Percentiles rank a stretch among this genome's conserved stretches.
Evolutionary conservation across 73 alveolate species (phyloP).

Genomic region (Paramecium pentaurelia): DNA sequence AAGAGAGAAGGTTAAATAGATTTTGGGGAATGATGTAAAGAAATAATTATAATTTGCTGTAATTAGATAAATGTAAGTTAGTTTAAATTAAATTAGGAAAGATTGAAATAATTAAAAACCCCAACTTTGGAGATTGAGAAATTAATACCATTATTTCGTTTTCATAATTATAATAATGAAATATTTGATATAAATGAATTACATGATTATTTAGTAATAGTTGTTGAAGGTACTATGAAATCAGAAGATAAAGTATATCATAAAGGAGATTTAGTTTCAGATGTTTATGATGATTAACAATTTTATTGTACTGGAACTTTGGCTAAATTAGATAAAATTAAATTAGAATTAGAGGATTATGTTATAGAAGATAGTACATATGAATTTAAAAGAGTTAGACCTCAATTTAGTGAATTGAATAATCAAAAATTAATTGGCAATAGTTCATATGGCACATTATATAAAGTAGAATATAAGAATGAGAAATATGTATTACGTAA

Average conservation of each 20-base stretch:
- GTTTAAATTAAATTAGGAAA: neutral
- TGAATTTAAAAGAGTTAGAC: neutral
- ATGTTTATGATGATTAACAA: neutral
- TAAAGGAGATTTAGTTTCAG: neutral
- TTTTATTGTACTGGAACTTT: neutral
- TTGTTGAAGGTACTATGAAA: neutral
- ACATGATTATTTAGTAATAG: neutral
- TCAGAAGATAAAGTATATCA: neutral
- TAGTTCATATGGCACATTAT: neutral
- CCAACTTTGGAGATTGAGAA: constrained; percentile 20
- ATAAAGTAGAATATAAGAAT: neutral
- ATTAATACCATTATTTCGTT: neutral
- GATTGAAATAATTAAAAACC: constrained; percentile 1
- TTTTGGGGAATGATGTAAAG: constrained; percentile 51
- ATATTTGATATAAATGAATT: neutral
- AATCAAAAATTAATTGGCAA: neutral
- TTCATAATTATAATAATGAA: neutral
- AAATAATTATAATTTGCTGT: constrained; percentile 35
- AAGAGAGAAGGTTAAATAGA: constrained; percentile 53
- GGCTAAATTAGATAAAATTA: neutral
- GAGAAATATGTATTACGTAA: neutral
- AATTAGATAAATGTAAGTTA: neutral
- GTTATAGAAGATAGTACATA: neutral
- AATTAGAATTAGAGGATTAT: neutral
- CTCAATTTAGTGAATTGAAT: neutral